Evolutionary conservation across 2,329 filamentous ascomycete species (phyloP).

Genomic region (Cladosporium sphaerospermum): DNA sequence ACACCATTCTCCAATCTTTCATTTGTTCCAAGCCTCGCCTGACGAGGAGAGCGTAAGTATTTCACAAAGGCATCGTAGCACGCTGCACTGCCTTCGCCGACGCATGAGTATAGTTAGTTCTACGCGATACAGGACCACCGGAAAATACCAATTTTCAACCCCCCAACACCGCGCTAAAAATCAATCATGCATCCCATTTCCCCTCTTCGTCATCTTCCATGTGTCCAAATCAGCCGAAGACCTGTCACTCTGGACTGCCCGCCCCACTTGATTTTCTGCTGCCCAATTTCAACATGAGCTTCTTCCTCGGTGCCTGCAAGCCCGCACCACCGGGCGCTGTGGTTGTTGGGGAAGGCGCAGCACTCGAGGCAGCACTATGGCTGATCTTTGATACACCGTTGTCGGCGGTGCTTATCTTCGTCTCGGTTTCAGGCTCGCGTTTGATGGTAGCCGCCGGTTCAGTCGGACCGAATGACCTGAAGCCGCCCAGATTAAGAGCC

Average conservation of each 20-base stretch:
- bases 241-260: neutral
- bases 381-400: neutral
- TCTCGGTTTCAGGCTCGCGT: neutral
- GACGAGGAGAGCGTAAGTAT: too few relatives aligned
- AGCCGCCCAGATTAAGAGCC: conserved; percentile 23
- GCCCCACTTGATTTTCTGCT: conserved; percentile 8
- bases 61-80: neutral
- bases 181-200: neutral
- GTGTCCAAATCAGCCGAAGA: too few relatives aligned
- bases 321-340: neutral
- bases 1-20: too few relatives aligned
- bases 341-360: conserved; percentile 1
- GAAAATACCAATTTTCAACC: neutral
- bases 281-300: conserved; percentile 22
- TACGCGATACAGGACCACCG: neutral
- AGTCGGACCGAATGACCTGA: conserved; percentile 18
- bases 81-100: neutral
- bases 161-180: conserved; percentile 6
- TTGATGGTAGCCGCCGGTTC: neutral
- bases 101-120: neutral
- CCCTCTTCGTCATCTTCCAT: neutral
- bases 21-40: too few relatives aligned
- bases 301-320: conserved; percentile 17
- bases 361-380: conserved; percentile 6
- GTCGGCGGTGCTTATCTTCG: neutral